Conservation (phyloP, 768 basidiomycete species). For the Punctularia strigosozonata region DNA sequence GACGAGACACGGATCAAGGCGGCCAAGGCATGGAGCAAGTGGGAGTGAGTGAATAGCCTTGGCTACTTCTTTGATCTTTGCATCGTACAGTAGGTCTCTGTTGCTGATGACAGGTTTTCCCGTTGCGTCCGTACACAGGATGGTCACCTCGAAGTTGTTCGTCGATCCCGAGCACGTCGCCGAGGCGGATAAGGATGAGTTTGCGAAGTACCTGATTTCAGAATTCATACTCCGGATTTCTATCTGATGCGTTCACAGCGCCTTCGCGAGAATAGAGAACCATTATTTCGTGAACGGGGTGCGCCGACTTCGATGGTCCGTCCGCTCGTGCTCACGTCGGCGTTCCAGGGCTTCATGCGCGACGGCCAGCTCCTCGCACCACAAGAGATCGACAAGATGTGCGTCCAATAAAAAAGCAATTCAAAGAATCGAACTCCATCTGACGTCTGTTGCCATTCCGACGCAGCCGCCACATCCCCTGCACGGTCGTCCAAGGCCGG, state of each 20-base stretch:
- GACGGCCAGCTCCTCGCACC: conserved; percentile 79
- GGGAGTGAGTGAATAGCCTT: conserved; percentile 56
- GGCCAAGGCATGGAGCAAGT: conserved; percentile 81
- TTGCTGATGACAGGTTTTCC: neutral
- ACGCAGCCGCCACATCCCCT: conserved; percentile 85
- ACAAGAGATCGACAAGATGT: conserved; percentile 87
- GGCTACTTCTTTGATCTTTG: neutral
- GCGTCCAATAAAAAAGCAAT: conserved; percentile 10
- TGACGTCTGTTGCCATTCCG: conserved; percentile 7
- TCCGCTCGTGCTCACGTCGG: no score
- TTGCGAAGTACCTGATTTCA: conserved; percentile 47
- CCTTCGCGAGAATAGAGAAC: conserved; percentile 83
- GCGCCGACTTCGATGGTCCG: conserved; percentile 9
- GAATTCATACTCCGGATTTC: neutral
- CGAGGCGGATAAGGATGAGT: conserved; percentile 59
- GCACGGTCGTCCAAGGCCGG: conserved; percentile 71
- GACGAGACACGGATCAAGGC: conserved; percentile 52
- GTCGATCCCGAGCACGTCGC: conserved; percentile 60
- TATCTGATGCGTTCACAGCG: conserved; percentile 27
- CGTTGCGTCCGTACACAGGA: conserved; percentile 30
- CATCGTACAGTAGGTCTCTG: neutral
- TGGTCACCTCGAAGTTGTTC: conserved; percentile 68
- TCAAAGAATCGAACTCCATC: neutral
- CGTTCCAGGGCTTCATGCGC: conserved; percentile 81
- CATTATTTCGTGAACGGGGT: conserved; percentile 84